Evolutionary conservation across 2,329 filamentous ascomycete species (phyloP), one percentile per base, ranked within the genome.

Genomic region (Fonsecaea nubica): DNA sequence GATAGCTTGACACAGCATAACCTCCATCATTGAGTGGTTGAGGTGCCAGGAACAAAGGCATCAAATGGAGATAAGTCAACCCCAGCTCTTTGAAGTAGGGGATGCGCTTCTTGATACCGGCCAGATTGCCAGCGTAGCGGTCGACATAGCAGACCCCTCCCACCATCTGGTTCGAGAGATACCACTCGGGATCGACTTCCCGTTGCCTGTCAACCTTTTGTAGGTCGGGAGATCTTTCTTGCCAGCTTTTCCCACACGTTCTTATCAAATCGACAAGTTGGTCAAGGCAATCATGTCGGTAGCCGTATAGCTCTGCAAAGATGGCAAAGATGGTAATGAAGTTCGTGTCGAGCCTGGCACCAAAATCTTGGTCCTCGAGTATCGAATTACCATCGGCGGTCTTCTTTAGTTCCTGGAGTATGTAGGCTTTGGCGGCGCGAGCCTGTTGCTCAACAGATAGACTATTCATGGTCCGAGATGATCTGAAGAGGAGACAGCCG

Each of bases 21-120:
- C 70, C 70, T 15, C 70, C 70, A 30, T 72, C 70, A 42, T 69
- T 69, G 58, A 72, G 62, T 12, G 70, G 70, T 50, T 70, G 64
- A 25, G 70, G 70, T 9, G 67, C 64, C 12, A 61, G 50, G 62
- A 72, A 72, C n/a, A 72, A 53, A 13, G 70, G 70, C 70, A 72
- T 72, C 15, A 72, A 54, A 42, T 72, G 70, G 21, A 72, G 59
- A 62, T 72, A 72, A 3, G 70, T 72, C 60, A 72, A 56, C 10
- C 69, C 70, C n/a, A 72, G 63, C 67, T 72, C 70, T 61, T 72
- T 63, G 45, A 72, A 72, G 38, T 72, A 72, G 12, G 70, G 70
- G 5, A 72, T 72, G 13, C 64, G 63, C 21, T 40, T 55, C 42
- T 69, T 71, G 65, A 72, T 67, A 6, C 70, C 70, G 25, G 62